Evolutionary conservation across 371 early-diverging fungal genomes (phyloP), one percentile per base, ranked within the genome.

Genomic region (Saksenaea vasiformis): DNA sequence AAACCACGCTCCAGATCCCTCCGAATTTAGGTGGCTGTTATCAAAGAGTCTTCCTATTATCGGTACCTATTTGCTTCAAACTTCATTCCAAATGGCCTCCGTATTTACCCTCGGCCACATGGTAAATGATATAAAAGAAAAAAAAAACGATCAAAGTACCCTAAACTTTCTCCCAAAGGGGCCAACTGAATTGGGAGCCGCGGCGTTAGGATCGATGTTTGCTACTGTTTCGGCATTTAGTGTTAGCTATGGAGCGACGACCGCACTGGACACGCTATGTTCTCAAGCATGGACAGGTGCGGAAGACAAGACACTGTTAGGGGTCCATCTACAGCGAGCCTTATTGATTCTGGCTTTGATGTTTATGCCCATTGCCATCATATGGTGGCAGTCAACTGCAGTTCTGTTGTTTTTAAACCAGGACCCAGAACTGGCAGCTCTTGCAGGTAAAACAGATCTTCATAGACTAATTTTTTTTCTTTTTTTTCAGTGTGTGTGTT

Each of bases 181-280:
- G 38, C 80, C 88, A 0, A 83, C 82, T 57, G 93, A 94, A 78
- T 77, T 95, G 35, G 94, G 92, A 1, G 91, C 93, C 0, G 79
- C 87, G 5, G 87, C 93, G 13, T 76, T 95, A 15, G 86, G 91
- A 1, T 83, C 87, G 55, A 91, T 94, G 91, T 90, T 90, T 67
- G 90, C 90, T 22, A 90, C 90, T 39, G 92, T 95, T 5, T 89
- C 93, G 13, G 94, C 94, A 26, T 90, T 87, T 83, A 90, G 91
- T 10, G 74, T 94, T 38, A 87, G 90, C 9, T 86, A 90, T 34
- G 94, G 93, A 35, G 80, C 89, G 56, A 87, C 91, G 5, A 87
- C 93, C 0, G 95, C 93, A 0, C 78, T 97, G 22, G 96, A 97
- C 72, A 94, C 95, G 3, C 78, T 97, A 53, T 94, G 95, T 65